Base-by-base conservation (phyloP, 495 filamentous ascomycete species). In the Hypoxylon perforatum region DNA sequence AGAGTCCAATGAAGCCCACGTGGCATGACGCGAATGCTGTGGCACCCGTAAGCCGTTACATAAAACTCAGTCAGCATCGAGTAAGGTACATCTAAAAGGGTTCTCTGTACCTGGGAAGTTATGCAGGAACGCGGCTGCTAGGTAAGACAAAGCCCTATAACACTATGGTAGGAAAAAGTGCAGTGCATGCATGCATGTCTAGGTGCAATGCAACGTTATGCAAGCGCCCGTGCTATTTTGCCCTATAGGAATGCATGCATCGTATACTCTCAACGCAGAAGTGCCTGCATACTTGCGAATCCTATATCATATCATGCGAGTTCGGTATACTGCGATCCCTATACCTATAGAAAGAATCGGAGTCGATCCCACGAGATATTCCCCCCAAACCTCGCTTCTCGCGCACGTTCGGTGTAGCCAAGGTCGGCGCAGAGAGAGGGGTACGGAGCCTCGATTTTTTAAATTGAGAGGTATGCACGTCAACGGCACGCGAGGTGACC, bases 241-340 rank as follows among this genome's bases (percentile, higher is more conserved):
- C 65, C 52, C 63, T 33, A 47, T 42, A 47, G 55, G 54, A n/a
- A 60, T 63, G 60, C 36, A 33, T 45, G 19, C 56, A 38, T 61
- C 65, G 65, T 69, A 69, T 69, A 69, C 11, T 60, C 55, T 15
- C n/a, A n/a, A n/a, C 56, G 50, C 48, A 61, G 61, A 38, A 25
- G 59, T 15, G 30, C 47, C 55, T 57, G 61, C 50, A 56, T 49
- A 38, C 64, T 56, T 25, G 18, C 8, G 15, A 46, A 42, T 51
- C 36, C 45, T 23, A 4, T 8, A 58, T 60, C 55, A 59, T 63
- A 59, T 63, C 65, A 51, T 59, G 28, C 15, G 10, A 50, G 38
- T 52, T 56, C 28, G 61, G 65, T 30, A 55, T 54, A 57, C 19
- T 38, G 45, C 36, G 5, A 48, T 47, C 44, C 22, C 15, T 38